Evolutionary conservation across 1,284 basidiomycete genomes (phyloP).

Genomic region (Trichosporon coremiiforme): DNA sequence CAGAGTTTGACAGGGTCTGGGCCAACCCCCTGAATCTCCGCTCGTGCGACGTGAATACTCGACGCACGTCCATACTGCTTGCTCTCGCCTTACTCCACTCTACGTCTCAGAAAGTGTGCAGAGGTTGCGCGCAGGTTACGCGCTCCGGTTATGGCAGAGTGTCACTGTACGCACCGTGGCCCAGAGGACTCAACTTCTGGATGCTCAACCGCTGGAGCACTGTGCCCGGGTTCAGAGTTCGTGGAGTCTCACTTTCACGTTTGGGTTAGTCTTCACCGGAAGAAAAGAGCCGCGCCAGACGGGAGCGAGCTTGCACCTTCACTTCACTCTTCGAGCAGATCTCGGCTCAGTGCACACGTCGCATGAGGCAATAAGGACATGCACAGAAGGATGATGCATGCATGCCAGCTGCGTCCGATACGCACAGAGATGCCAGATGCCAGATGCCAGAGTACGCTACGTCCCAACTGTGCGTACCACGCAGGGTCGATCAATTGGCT

Average conservation of each 20-base stretch:
- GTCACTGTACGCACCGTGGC: background rate
- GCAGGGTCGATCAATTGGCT: background rate
- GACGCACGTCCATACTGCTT: background rate
- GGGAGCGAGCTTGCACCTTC: slow-evolving; percentile 4
- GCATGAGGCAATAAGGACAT: background rate
- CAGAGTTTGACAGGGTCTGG: background rate
- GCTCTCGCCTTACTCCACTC: background rate
- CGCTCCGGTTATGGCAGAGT: background rate
- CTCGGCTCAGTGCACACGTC: background rate
- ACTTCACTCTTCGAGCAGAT: background rate
- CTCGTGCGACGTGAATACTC: background rate
- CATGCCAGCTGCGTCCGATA: background rate
- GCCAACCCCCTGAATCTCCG: background rate
- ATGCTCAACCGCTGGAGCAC: background rate
- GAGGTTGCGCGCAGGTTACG: too few species aligned
- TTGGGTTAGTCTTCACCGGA: slow-evolving; percentile 1
- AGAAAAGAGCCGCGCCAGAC: background rate
- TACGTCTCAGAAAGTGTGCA: background rate
- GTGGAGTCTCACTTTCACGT: background rate
- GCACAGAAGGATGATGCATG: background rate
- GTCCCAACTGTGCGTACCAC: background rate
- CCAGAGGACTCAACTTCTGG: background rate
- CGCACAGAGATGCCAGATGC: too few species aligned
- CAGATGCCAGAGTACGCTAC: background rate
- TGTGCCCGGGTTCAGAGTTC: background rate